Base-by-base conservation (phyloP, 2,329 filamentous ascomycete species). In the Pleoardoris graminearum region DNA sequence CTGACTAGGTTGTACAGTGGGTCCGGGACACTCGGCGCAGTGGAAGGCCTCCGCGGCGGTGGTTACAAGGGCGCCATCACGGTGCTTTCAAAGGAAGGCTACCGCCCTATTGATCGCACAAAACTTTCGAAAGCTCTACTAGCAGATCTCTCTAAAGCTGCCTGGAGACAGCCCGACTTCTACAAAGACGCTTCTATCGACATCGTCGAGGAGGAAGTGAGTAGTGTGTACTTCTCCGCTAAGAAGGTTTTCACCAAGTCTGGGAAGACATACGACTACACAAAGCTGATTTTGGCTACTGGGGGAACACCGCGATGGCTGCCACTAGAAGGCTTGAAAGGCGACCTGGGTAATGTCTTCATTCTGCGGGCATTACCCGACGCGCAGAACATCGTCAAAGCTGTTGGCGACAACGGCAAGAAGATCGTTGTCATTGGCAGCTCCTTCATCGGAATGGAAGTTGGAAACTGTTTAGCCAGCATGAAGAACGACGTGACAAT, bases 381-480 rank as follows among this genome's bases (percentile, higher is more conserved):
- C 67, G 84, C 87, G 0, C 85, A 92, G 70, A 81, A 80, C 53
- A 97, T 99, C 60, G 80, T 91, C 22, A 81, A 79, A 1, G 90
- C 91, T 6, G 89, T 96, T 41, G 91, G 91, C 6, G 77, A 83
- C 25, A 84, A 90, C 37, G 88, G 89, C 53, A 97, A 96, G 81
- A 97, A 96, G 74, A 85, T 99, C 60, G 91, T 96, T 41, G 81
- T 99, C 12, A 81, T 99, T 48, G 94, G 94, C 35, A 93, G 89
- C 53, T 96, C 91, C 0, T 99, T 99, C 75, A 99, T 99, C 68
- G 94, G 94, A 35, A 95, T 99, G 89, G 94, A 99, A 75, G 84
- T 95, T n/a, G 93, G 89, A 55, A 94, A 92, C 58, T 87, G 79
- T 48, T 77, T 95, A 0, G 86, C 88, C 0, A 76, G 83, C 38